Evolutionary conservation across 2,329 filamentous ascomycete species (phyloP).

Genomic region (Xylaria sp.): DNA sequence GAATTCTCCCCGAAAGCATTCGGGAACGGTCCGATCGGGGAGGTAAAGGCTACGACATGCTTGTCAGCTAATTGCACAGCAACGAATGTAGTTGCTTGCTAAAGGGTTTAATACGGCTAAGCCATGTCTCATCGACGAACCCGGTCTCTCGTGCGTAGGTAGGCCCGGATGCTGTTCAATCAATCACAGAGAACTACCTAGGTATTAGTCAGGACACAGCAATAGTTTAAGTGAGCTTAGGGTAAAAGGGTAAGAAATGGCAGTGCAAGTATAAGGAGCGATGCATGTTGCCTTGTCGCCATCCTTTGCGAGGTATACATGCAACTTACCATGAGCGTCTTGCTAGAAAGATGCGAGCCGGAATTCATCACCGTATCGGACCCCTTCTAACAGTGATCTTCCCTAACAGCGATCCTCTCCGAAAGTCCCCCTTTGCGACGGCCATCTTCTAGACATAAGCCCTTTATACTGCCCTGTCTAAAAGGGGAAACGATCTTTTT

Average conservation of each 20-base stretch:
- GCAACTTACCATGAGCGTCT: constrained; percentile 38
- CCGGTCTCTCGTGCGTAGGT: constrained; percentile 44
- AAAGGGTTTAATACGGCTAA: constrained; percentile 42
- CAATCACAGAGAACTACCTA: neutral
- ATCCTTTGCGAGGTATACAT: neutral
- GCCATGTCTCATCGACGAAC: constrained; percentile 46
- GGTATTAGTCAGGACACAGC: constrained; percentile 28
- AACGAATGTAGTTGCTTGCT: constrained; percentile 44
- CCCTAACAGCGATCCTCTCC: too few species aligned
- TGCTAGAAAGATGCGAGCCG: constrained; percentile 38
- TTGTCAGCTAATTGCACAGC: constrained; percentile 33
- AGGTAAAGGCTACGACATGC: constrained; percentile 41
- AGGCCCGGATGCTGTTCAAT: constrained; percentile 45
- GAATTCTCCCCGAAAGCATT: constrained; percentile 32
- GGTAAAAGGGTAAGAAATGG: too few species aligned
- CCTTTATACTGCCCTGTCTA: too few species aligned
- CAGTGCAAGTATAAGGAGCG: neutral
- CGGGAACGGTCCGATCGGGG: constrained; percentile 42
- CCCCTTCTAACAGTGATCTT: too few species aligned
- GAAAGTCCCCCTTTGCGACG: too few species aligned
- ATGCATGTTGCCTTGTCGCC: neutral
- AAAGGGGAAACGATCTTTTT: too few species aligned
- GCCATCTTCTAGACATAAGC: too few species aligned
- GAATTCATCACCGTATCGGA: too few species aligned
- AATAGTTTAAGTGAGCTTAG: constrained; percentile 3